Evolutionary conservation across 192 early-diverging fungal species (phyloP), one percentile per base, ranked within the genome.

Genomic region (Endogone sp.): DNA sequence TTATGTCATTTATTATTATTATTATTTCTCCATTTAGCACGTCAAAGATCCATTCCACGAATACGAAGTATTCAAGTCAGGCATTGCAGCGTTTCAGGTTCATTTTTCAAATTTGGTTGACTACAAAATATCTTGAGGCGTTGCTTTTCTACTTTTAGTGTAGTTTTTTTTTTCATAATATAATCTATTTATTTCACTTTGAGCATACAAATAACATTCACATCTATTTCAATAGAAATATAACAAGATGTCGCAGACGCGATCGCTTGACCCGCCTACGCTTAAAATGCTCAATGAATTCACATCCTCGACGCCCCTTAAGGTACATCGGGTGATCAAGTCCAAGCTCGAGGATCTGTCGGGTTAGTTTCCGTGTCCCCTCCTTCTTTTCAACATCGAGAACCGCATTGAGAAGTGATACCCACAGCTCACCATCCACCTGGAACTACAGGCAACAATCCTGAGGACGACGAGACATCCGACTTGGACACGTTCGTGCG

Each of bases 311-410:
- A 44, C 37, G 37, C 37, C 77, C n/a, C 66, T 82, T 0, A 80
- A 81, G 54, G 79, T 85, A 24, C 79, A 75, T 23, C 82, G 82
- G 31, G 83, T 77, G 0, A 63, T 85, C 4, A 85, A 85, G n/a
- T 81, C 78, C 16, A 85, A 85, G 55, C 67, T 85, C 10, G 83
- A 85, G 25, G 83, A 85, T 71, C 75, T 85, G 25, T 82, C 83
- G 16, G 83, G 82, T 66, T 76, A 69, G 68, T 62, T 65, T 6
- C n/a, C 37, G 13, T 44, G 13, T 4, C 37, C 37, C 13, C 37
- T 44, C 37, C 13, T 44, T 8, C 4, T 44, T 13, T 13, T 4
- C 37, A 13, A 44, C 37, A 44, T 44, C 13, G 37, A 44, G n/a
- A n/a, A n/a, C n/a, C n/a, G n/a, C n/a, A n/a, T n/a, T n/a, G n/a